Conservation (phyloP, 164 flowering plant species). For the Magnolia kwangsiensis region DNA sequence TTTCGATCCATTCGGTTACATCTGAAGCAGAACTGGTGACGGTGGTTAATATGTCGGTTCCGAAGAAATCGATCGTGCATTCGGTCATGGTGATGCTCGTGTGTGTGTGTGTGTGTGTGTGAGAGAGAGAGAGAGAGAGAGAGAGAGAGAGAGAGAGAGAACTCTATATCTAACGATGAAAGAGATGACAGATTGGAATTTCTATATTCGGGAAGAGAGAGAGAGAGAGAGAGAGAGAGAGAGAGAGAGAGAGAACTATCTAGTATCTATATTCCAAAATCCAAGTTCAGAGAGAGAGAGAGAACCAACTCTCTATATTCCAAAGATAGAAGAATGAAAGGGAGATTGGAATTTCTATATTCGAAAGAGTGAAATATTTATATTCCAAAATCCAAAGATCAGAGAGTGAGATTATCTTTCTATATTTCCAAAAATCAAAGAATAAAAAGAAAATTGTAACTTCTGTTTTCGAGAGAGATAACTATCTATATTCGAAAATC, state of each 20-base stretch:
- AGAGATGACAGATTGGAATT: no score
- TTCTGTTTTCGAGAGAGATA: no score
- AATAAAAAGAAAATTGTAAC: no score
- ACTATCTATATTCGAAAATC: no score
- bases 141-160: neutral
- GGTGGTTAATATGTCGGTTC: slow-evolving; percentile 6
- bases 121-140: neutral
- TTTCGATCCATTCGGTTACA: slow-evolving; percentile 13
- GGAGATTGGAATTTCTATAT: neutral
- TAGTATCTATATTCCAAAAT: no score
- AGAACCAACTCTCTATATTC: neutral
- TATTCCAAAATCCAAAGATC: no score
- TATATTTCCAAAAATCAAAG: no score
- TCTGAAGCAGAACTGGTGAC: slow-evolving; percentile 12
- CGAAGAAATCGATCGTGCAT: slow-evolving; percentile 5
- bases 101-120: no score
- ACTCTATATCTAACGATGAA: no score
- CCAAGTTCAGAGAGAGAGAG: neutral
- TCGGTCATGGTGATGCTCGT: neutral
- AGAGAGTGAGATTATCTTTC: no score
- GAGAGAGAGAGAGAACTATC: neutral
- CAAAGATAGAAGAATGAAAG: neutral
- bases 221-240: neutral
- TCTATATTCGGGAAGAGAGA: no score
- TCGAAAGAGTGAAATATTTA: no score